phyloP scores from a whole-genome alignment of 202 grass and related monocot genomes.

The Setaria viridis region DNA sequence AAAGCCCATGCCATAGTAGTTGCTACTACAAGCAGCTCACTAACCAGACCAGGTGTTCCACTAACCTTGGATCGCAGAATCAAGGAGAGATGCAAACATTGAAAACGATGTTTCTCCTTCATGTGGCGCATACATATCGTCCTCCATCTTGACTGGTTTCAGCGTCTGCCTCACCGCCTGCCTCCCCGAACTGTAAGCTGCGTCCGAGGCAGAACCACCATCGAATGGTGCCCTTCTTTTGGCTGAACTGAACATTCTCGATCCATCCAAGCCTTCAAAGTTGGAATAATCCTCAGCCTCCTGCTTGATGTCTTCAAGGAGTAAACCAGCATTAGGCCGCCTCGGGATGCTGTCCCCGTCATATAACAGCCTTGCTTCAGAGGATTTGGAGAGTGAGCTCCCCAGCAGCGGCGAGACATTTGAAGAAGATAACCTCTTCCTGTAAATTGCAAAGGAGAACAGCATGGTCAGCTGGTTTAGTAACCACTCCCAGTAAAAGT shows the following conservation, averaged over 20 bases:
- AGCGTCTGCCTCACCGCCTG: conserved; percentile 45
- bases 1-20: background rate
- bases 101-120: conserved; percentile 75
- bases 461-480: conserved; percentile 23
- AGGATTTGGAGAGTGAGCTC: conserved; percentile 67
- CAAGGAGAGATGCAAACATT: conserved; percentile 87
- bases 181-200: conserved; percentile 54
- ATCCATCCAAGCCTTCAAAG: conserved; percentile 58
- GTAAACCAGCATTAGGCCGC: conserved; percentile 74
- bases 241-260: conserved; percentile 52
- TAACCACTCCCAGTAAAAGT: background rate
- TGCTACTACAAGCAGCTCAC: background rate
- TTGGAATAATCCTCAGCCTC: conserved; percentile 67
- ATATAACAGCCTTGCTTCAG: conserved; percentile 63
- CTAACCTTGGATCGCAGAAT: conserved; percentile 92
- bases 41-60: background rate
- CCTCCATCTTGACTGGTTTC: conserved; percentile 71
- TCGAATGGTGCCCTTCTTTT: conserved; percentile 61
- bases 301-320: conserved; percentile 95
- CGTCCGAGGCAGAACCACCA: conserved; percentile 52
- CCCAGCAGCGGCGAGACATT: conserved; percentile 72
- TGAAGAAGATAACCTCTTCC: conserved; percentile 77
- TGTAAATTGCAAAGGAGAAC: conserved; percentile 46
- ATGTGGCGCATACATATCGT: conserved; percentile 47
- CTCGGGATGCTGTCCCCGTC: conserved; percentile 79